phyloP scores from a whole-genome alignment of 352 stramenopile genomes.

The Pelagophyceae sp. region DNA sequence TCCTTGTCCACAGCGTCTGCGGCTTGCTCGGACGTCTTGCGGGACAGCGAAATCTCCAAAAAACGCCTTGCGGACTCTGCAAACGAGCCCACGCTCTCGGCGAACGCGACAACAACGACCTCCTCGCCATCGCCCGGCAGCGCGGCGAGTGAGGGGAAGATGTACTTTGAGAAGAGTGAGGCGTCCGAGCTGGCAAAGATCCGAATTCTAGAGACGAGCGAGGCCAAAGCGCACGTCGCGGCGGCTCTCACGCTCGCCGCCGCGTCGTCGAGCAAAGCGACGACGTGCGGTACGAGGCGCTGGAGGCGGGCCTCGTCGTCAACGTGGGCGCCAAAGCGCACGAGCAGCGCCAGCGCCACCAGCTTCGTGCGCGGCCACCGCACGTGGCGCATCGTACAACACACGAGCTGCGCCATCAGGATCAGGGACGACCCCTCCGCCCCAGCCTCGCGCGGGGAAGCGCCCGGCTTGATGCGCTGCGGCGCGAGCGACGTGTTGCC shows the following conservation, averaged over 20 bases:
- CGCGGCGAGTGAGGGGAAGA: slow-evolving; percentile 77
- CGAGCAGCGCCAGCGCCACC: slow-evolving; percentile 79
- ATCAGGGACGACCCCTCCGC: slow-evolving; percentile 18
- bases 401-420: slow-evolving; percentile 46
- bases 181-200: slow-evolving; percentile 84
- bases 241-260: slow-evolving; percentile 69
- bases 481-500: too few relatives aligned
- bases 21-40: slow-evolving; percentile 41
- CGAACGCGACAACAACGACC: slow-evolving; percentile 86
- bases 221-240: slow-evolving; percentile 74
- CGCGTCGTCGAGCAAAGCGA: slow-evolving; percentile 82
- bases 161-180: slow-evolving; percentile 90
- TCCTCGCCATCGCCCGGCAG: slow-evolving; percentile 78
- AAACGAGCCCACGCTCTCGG: slow-evolving; percentile 76
- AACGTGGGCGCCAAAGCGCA: slow-evolving; percentile 69
- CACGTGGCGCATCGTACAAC: slow-evolving; percentile 46
- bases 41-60: slow-evolving; percentile 71
- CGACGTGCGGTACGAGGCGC: slow-evolving; percentile 78
- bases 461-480: too few relatives aligned
- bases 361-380: slow-evolving; percentile 50
- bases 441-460: too few relatives aligned
- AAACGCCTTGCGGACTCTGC: slow-evolving; percentile 83
- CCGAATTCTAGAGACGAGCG: slow-evolving; percentile 74
- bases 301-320: slow-evolving; percentile 86
- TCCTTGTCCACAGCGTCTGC: too few relatives aligned